Percentiles rank a stretch among this genome's conserved stretches.
Evolutionary conservation across 2,329 filamentous ascomycete genomes (phyloP).

Genomic region (Sporothrix dimorphospora): DNA sequence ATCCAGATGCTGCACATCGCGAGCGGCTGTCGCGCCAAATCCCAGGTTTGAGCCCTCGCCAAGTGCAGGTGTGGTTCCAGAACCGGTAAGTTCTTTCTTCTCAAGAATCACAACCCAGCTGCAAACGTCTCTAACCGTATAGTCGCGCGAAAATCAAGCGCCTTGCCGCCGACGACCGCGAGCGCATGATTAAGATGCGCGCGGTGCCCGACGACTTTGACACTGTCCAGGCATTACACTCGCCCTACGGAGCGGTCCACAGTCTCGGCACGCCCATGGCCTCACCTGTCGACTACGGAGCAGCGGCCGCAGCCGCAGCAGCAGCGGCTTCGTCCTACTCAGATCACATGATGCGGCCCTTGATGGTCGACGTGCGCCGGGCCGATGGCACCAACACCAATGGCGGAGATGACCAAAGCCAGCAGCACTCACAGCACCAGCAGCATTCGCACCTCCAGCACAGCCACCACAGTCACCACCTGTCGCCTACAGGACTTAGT

Average conservation of each 20-base stretch:
- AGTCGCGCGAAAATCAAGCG: constrained; percentile 74
- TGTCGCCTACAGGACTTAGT: constrained; percentile 68
- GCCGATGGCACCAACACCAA: constrained; percentile 48
- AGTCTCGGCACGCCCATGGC: constrained; percentile 53
- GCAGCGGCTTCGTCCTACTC: constrained; percentile 49
- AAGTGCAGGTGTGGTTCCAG: constrained; percentile 98
- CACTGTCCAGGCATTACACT: constrained; percentile 69
- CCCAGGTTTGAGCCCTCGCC: constrained; percentile 84
- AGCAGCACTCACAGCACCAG: constrained; percentile 12
- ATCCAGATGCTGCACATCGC: constrained; percentile 88
- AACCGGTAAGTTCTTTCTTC: constrained; percentile 67
- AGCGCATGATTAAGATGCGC: constrained; percentile 72
- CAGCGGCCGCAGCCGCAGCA: constrained; percentile 27
- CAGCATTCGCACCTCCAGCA: constrained; percentile 18
- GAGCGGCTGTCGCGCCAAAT: constrained; percentile 88
- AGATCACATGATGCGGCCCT: constrained; percentile 66
- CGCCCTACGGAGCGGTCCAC: constrained; percentile 65
- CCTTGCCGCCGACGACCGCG: constrained; percentile 69
- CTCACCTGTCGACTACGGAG: constrained; percentile 53
- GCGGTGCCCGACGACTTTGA: constrained; percentile 72
- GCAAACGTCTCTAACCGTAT: background rate
- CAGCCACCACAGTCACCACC: constrained; percentile 33
- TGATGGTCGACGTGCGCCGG: constrained; percentile 70
- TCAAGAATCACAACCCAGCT: background rate
- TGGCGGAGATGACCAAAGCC: constrained; percentile 54